A percentile compares a stretch with the other conserved stretches of the same genome.
These are phyloP conservation scores for Biscogniauxia sp. DNA, from an alignment of 2,329 filamentous ascomycete genomes.

Conservation along the genomic window DNA sequence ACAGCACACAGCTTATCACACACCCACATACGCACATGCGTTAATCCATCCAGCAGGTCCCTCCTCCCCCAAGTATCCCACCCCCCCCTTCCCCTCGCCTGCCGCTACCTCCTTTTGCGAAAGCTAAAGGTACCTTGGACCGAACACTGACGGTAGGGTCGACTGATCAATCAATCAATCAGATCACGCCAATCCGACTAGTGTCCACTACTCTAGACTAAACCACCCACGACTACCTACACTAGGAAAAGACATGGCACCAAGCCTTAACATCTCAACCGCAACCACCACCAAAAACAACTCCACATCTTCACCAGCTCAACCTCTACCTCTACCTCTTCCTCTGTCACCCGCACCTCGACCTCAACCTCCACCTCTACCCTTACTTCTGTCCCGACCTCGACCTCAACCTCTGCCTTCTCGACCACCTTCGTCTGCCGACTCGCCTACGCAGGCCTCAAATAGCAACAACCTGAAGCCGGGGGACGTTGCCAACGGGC, in stretches of 20 bases:
- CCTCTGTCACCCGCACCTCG: neutral
- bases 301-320: neutral
- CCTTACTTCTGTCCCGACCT: neutral
- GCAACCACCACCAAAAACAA: neutral
- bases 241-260: neutral
- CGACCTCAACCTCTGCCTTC: neutral
- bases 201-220: neutral
- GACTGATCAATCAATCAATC: neutral
- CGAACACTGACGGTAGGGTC: neutral
- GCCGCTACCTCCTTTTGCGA: neutral
- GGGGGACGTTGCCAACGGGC: slow-evolving; percentile 21
- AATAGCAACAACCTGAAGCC: slow-evolving; percentile 16
- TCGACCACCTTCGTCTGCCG: neutral
- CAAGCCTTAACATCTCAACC: neutral
- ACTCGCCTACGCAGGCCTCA: neutral
- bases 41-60: neutral
- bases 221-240: no score
- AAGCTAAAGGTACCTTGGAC: neutral
- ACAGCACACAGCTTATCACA: neutral
- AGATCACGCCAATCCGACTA: neutral
- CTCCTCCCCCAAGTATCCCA: neutral
- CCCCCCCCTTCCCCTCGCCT: neutral
- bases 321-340: neutral
- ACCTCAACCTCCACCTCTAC: neutral
- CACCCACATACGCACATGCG: neutral